These are phyloP conservation scores for Vanrija sp. DNA, from an alignment of 1,284 basidiomycete genomes.

Conservation along the genomic window DNA sequence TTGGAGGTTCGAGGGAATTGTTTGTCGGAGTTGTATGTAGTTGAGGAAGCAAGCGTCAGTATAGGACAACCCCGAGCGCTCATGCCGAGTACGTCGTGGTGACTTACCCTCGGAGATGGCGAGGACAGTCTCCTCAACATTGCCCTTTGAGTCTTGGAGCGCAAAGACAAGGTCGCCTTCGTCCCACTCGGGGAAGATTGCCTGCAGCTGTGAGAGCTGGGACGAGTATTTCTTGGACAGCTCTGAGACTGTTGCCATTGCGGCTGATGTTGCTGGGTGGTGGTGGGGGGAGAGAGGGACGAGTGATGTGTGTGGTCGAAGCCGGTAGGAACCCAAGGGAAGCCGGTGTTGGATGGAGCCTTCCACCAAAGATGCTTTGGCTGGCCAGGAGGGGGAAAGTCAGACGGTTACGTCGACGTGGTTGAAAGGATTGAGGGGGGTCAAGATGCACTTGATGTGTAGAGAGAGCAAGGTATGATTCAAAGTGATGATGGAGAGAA, in stretches of 20 bases:
- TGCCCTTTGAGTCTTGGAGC: slow-evolving; percentile 48
- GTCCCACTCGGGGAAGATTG: slow-evolving; percentile 50
- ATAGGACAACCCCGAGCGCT: no score
- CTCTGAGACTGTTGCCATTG: slow-evolving; percentile 42
- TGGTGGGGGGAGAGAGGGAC: neutral
- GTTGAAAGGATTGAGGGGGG: no score
- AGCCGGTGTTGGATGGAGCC: neutral
- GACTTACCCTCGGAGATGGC: slow-evolving; percentile 48
- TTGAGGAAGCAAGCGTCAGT: no score
- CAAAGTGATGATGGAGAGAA: neutral
- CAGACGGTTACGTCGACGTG: no score
- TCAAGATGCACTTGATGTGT: no score
- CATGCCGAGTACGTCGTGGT: no score
- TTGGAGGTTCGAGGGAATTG: neutral
- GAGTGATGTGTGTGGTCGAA: neutral
- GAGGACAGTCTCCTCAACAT: slow-evolving; percentile 47
- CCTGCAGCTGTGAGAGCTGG: slow-evolving; percentile 41
- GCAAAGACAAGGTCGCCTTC: slow-evolving; percentile 44
- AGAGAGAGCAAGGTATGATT: no score
- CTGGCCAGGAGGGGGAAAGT: no score
- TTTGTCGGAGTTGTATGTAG: neutral
- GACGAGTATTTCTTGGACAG: slow-evolving; percentile 40
- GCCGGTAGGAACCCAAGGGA: neutral
- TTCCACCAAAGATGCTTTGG: neutral
- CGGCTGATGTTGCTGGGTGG: slow-evolving; percentile 3